Evolutionary conservation across 805 yeast species (phyloP).

Genomic region (Kuraishia floccosa): DNA sequence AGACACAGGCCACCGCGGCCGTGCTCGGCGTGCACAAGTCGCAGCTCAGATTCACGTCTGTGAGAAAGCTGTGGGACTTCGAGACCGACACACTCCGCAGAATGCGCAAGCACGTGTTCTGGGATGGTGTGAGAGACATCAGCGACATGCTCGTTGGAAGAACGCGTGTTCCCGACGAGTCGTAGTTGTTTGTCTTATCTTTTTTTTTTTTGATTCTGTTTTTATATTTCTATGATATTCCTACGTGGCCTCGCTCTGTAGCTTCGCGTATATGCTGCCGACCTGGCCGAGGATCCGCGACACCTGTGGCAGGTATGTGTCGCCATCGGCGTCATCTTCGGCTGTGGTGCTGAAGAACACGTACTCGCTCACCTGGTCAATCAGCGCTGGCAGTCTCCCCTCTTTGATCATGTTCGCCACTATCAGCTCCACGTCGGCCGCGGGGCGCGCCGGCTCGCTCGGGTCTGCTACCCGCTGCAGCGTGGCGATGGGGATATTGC

Average conservation of each 20-base stretch:
- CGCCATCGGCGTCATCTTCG: slow-evolving; percentile 3
- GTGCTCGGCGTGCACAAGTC: slow-evolving; percentile 79
- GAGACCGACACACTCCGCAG: slow-evolving; percentile 77
- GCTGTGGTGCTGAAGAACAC: slow-evolving; percentile 7
- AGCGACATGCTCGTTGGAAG: slow-evolving; percentile 83
- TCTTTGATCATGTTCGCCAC: slow-evolving; percentile 9
- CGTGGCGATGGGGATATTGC: slow-evolving; percentile 7
- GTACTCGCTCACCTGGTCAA: slow-evolving; percentile 11
- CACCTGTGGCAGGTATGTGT: slow-evolving; percentile 3
- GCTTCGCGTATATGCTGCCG: slow-evolving; percentile 4
- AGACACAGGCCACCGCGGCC: slow-evolving; percentile 46
- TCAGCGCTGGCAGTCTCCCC: slow-evolving; percentile 11
- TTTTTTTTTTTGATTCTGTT: slow-evolving; percentile 1
- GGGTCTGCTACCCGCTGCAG: slow-evolving; percentile 7
- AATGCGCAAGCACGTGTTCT: slow-evolving; percentile 82
- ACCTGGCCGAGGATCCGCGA: slow-evolving; percentile 6
- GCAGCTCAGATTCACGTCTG: slow-evolving; percentile 61
- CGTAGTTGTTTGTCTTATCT: slow-evolving; percentile 1
- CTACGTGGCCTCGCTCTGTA: slow-evolving; percentile 1
- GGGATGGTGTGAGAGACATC: slow-evolving; percentile 66
- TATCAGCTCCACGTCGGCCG: slow-evolving; percentile 5
- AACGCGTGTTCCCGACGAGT: slow-evolving; percentile 10
- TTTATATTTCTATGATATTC: background rate
- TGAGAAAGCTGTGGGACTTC: slow-evolving; percentile 69
- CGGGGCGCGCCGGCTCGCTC: background rate